Conservation (phyloP, 2,329 filamentous ascomycete genomes). For the Didymella lethalis region DNA sequence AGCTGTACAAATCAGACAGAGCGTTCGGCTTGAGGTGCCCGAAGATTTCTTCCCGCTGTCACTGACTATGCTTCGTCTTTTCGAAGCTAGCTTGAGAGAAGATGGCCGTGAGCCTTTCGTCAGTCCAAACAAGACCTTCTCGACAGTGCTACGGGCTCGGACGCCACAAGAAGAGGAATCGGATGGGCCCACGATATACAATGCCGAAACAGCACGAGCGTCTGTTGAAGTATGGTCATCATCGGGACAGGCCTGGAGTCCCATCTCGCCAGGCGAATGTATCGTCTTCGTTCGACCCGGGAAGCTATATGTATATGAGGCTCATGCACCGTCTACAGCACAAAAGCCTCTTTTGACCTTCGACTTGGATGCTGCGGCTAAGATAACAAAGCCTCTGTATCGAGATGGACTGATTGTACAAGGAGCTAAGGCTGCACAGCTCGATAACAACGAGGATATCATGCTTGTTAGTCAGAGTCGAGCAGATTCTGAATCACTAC, state of each 20-base stretch:
- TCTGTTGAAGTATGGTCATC: conserved; percentile 30
- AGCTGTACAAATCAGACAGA: conserved; percentile 18
- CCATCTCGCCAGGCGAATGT: conserved; percentile 25
- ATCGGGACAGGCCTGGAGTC: conserved; percentile 20
- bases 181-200: conserved; percentile 13
- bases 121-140: conserved; percentile 27
- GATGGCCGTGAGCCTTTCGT: conserved; percentile 32
- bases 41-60: conserved; percentile 25
- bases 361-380: conserved; percentile 7
- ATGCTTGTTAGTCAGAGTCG: conserved; percentile 15
- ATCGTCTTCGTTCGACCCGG: conserved; percentile 27
- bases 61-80: conserved; percentile 28
- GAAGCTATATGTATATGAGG: conserved; percentile 26
- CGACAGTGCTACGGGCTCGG: conserved; percentile 12
- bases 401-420: conserved; percentile 15
- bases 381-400: conserved; percentile 7
- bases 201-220: conserved; percentile 28
- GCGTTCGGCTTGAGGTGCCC: conserved; percentile 33
- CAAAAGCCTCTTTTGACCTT: conserved; percentile 27
- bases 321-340: conserved; percentile 12
- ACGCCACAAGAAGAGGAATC: conserved; percentile 8
- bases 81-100: conserved; percentile 30
- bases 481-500: conserved; percentile 10
- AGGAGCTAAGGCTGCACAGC: conserved; percentile 2
- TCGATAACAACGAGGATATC: conserved; percentile 9